Conservation (phyloP, 805 yeast species). For the Grigorovia yakushimaensis region DNA sequence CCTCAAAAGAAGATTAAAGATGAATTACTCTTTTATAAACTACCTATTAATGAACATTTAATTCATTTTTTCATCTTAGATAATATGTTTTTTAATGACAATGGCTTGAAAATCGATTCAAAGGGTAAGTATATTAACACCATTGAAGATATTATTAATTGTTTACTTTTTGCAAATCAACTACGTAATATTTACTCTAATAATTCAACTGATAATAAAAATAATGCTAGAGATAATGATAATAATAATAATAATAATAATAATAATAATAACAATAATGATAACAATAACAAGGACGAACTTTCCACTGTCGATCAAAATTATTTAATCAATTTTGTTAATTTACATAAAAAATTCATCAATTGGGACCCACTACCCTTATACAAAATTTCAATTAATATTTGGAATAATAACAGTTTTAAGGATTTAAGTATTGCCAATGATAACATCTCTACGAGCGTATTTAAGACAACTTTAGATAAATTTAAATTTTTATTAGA, state of each 20-base stretch:
- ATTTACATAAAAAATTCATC: constrained; percentile 9
- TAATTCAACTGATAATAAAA: background rate
- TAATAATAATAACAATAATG: too few relatives aligned
- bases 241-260: too few relatives aligned
- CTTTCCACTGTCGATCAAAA: constrained; percentile 10
- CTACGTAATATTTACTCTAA: constrained; percentile 12
- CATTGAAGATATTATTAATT: constrained; percentile 3
- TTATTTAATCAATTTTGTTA: constrained; percentile 16
- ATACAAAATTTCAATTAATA: constrained; percentile 17
- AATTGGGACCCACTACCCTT: background rate
- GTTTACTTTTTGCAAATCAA: constrained; percentile 17
- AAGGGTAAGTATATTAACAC: background rate
- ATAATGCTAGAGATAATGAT: too few relatives aligned
- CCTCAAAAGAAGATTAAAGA: too few relatives aligned
- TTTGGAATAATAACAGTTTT: constrained; percentile 23
- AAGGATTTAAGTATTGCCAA: constrained; percentile 15
- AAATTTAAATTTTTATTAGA: constrained; percentile 24
- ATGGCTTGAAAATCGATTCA: background rate
- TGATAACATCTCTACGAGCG: background rate
- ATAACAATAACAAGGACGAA: too few relatives aligned
- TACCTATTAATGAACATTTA: background rate
- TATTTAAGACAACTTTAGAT: constrained; percentile 21
- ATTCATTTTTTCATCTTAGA: background rate
- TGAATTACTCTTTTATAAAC: background rate
- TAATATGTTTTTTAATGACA: background rate